Percentiles rank a stretch among this genome's conserved stretches.
phyloP scores from a whole-genome alignment of 768 basidiomycete genomes.

The Amanita subjunquillea region DNA sequence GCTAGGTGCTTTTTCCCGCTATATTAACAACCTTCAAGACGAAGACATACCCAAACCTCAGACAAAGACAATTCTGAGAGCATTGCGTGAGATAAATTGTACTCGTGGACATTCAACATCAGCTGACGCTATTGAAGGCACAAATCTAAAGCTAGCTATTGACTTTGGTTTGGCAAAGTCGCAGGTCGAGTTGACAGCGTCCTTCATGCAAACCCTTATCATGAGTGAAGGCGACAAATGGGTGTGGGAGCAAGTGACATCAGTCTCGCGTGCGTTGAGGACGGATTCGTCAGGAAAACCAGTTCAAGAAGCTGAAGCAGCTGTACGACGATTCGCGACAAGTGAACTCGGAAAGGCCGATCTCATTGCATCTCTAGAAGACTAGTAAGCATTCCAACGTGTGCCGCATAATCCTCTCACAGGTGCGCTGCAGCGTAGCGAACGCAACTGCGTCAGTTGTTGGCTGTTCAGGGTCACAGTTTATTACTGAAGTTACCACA shows the following conservation, averaged over 20 bases:
- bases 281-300: slow-evolving; percentile 62
- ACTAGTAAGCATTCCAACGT: slow-evolving; percentile 54
- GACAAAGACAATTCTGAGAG: slow-evolving; percentile 67
- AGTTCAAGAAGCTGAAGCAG: slow-evolving; percentile 60
- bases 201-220: slow-evolving; percentile 87
- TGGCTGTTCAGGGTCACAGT: neutral
- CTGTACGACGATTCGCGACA: slow-evolving; percentile 82
- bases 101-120: neutral
- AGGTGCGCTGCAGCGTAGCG: slow-evolving; percentile 45
- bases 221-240: slow-evolving; percentile 96
- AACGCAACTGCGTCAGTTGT: slow-evolving; percentile 63
- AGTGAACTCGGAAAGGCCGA: slow-evolving; percentile 73
- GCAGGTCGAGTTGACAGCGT: slow-evolving; percentile 79
- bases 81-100: slow-evolving; percentile 46
- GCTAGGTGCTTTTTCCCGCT: slow-evolving; percentile 84
- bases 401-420: neutral
- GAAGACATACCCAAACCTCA: slow-evolving; percentile 60
- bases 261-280: slow-evolving; percentile 60
- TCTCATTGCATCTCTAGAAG: slow-evolving; percentile 74
- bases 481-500: slow-evolving; percentile 8
- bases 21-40: slow-evolving; percentile 82
- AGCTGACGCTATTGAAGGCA: slow-evolving; percentile 28
- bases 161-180: slow-evolving; percentile 76
- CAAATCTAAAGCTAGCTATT: slow-evolving; percentile 87
- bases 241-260: slow-evolving; percentile 64